A percentile compares a stretch with the other conserved stretches of the same genome.
These are phyloP conservation scores for Acanthamoeba lenticulata DNA, from an alignment of 208 protist species.

Conservation along the genomic window DNA sequence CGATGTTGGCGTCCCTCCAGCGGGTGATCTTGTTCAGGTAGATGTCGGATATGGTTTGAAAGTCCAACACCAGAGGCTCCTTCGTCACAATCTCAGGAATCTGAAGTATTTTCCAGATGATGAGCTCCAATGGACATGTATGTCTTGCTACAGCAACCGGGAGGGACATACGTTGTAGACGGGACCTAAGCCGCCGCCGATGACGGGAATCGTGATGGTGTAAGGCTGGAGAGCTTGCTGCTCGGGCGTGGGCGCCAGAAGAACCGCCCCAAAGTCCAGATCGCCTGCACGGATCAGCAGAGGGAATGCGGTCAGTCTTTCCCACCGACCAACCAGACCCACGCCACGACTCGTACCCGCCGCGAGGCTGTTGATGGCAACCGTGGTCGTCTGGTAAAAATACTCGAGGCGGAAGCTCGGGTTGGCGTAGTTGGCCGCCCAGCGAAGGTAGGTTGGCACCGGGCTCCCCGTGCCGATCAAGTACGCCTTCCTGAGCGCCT, in stretches of 20 bases:
- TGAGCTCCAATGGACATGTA: no score
- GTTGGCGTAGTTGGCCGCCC: no score
- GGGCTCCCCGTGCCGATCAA: no score
- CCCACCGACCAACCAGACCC: neutral
- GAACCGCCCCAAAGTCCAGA: neutral
- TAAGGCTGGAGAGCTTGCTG: neutral
- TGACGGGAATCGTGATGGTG: neutral
- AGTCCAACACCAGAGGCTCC: neutral
- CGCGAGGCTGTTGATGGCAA: neutral
- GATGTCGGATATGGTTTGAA: constrained; percentile 45
- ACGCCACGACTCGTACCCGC: neutral
- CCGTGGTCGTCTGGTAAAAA: no score
- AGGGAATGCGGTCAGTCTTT: no score
- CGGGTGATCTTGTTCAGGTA: constrained; percentile 53
- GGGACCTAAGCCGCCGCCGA: neutral
- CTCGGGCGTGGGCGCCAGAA: neutral
- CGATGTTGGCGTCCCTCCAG: constrained; percentile 45
- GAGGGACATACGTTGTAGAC: neutral
- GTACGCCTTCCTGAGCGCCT: no score
- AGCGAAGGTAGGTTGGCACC: no score
- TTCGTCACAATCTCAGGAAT: neutral
- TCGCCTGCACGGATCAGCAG: neutral
- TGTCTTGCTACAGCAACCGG: no score
- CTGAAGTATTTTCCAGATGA: no score
- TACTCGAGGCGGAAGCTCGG: no score